A percentile compares a stretch with the other conserved stretches of the same genome.
These are phyloP conservation scores for Arthrinium puccinioides DNA, from an alignment of 2,329 filamentous ascomycete species.

Conservation along the genomic window DNA sequence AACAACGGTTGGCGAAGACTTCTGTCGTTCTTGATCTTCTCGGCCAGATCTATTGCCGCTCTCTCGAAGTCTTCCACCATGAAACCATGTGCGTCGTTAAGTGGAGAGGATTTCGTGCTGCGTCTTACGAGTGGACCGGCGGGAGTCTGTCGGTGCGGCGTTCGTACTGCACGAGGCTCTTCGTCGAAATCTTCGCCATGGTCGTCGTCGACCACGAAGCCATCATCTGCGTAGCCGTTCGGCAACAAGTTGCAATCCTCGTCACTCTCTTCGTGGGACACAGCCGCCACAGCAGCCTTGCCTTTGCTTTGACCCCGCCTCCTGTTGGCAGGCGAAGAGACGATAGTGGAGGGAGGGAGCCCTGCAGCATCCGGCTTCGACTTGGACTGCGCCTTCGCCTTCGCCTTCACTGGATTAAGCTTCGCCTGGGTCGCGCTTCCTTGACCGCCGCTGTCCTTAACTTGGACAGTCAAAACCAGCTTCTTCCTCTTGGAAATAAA, in stretches of 20 bases:
- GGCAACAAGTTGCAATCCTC: constrained; percentile 26
- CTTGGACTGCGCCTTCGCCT: constrained; percentile 22
- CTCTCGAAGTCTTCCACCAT: constrained; percentile 59
- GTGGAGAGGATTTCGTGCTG: constrained; percentile 41
- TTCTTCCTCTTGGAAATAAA: constrained; percentile 38
- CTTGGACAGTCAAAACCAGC: constrained; percentile 31
- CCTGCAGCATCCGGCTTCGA: no score
- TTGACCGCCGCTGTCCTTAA: constrained; percentile 27
- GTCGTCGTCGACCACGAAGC: constrained; percentile 33
- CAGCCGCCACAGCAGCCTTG: constrained; percentile 15
- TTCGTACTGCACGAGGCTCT: constrained; percentile 24
- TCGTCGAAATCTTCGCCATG: constrained; percentile 43
- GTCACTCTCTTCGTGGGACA: constrained; percentile 29
- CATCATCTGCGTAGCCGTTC: constrained; percentile 37
- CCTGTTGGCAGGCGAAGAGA: constrained; percentile 43
- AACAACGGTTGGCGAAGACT: constrained; percentile 55
- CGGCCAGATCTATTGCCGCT: constrained; percentile 53
- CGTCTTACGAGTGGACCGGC: constrained; percentile 52
- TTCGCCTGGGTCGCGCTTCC: constrained; percentile 21
- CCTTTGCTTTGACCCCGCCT: constrained; percentile 23
- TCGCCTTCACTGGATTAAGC: constrained; percentile 28
- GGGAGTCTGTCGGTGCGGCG: constrained; percentile 28
- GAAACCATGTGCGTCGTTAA: constrained; percentile 54
- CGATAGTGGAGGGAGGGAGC: constrained; percentile 35
- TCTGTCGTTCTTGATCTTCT: constrained; percentile 53